Conservation (phyloP, 202 grass and related monocot species). For the Setaria viridis region DNA sequence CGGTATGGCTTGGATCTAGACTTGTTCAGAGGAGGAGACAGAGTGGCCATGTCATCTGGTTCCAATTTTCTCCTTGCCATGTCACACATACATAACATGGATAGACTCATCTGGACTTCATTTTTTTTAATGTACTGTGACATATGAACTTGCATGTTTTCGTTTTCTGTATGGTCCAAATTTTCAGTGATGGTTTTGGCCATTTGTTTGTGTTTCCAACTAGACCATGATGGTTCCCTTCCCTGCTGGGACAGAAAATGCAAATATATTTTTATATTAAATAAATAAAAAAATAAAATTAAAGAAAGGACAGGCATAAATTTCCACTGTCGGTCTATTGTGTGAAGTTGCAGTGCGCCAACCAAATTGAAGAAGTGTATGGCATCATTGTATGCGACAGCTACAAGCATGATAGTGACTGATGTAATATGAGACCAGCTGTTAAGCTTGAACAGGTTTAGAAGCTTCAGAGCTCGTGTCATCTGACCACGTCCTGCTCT, state of each 20-base stretch:
- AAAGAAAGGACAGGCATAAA: not conserved
- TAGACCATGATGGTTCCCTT: not conserved
- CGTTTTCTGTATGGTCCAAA: not conserved
- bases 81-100: not conserved
- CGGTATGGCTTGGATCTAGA: slow-evolving; percentile 14
- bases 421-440: slow-evolving; percentile 25
- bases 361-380: not conserved
- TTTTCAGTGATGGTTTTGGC: not conserved
- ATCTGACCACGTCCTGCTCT: not conserved
- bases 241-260: not conserved
- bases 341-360: slow-evolving; percentile 14
- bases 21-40: slow-evolving; percentile 4
- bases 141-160: not conserved
- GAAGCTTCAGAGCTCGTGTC: not conserved
- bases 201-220: not conserved
- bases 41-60: slow-evolving; percentile 2
- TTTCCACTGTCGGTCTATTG: not conserved
- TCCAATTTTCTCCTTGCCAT: slow-evolving; percentile 1
- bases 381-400: slow-evolving; percentile 16
- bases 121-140: not conserved
- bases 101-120: not conserved
- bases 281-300: not conserved
- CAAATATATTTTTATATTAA: not conserved
- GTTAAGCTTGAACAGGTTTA: slow-evolving; percentile 3
- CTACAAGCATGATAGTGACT: slow-evolving; percentile 18